Evolutionary conservation across 768 basidiomycete genomes (phyloP).

Genomic region (Epithele typhae): DNA sequence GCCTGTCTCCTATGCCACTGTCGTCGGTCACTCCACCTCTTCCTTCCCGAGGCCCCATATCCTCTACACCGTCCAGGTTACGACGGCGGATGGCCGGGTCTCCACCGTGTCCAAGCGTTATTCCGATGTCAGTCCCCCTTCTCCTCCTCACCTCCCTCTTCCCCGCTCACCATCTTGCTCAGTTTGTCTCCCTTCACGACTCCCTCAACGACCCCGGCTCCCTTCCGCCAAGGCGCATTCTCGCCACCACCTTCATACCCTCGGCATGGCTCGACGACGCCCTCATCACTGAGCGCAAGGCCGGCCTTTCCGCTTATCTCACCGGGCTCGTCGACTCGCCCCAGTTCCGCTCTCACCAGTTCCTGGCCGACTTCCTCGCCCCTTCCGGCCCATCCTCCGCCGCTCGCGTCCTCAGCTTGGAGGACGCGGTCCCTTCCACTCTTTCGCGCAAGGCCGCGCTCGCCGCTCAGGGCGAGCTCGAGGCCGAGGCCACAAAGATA

Average conservation of each 20-base stretch:
- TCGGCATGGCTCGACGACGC: conserved; percentile 50
- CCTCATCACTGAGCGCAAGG: conserved; percentile 49
- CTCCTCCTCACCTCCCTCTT: background rate
- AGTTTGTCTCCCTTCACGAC: conserved; percentile 40
- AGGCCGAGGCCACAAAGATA: conserved; percentile 23
- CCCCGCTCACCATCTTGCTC: background rate
- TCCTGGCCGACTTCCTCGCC: conserved; percentile 37
- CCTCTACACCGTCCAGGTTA: conserved; percentile 39
- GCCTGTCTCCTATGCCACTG: conserved; percentile 24
- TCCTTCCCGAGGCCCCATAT: conserved; percentile 44
- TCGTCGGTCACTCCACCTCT: conserved; percentile 42
- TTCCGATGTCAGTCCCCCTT: conserved; percentile 36
- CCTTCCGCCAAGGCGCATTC: conserved; percentile 49
- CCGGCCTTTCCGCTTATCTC: conserved; percentile 41
- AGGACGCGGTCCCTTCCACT: conserved; percentile 46
- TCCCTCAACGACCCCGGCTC: conserved; percentile 34
- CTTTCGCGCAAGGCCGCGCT: conserved; percentile 36
- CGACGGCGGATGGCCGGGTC: conserved; percentile 29
- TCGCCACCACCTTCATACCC: conserved; percentile 45
- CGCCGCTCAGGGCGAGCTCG: conserved; percentile 16
- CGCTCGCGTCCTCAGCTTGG: conserved; percentile 32
- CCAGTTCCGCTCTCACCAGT: conserved; percentile 31
- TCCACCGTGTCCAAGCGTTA: conserved; percentile 33
- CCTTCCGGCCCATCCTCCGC: conserved; percentile 15
- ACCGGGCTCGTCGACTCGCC: conserved; percentile 33